Percentiles rank a stretch among this genome's conserved stretches.
These are phyloP conservation scores for Boletales sp. DNA, from an alignment of 768 basidiomycete species.

Conservation along the genomic window DNA sequence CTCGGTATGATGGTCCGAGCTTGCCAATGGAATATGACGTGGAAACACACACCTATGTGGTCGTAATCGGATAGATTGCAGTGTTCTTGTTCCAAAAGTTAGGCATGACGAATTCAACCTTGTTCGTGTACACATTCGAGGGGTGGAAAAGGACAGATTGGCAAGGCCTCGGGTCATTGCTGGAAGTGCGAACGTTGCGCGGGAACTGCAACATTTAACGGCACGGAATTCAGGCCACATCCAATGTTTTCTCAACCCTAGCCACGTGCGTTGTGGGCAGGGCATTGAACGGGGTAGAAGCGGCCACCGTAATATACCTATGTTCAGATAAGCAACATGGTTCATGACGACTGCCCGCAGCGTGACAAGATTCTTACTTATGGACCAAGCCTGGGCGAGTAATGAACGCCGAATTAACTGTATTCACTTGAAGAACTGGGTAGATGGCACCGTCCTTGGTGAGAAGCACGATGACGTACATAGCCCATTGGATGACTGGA, in stretches of 20 bases:
- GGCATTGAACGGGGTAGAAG: not conserved
- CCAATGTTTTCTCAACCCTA: not conserved
- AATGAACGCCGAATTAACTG: not conserved
- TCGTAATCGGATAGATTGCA: constrained; percentile 3
- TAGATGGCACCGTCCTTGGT: not conserved
- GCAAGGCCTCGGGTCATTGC: not conserved
- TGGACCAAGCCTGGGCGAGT: not conserved
- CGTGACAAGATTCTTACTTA: not conserved
- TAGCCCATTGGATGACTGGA: not conserved
- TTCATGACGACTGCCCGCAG: not conserved
- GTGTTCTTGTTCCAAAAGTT: not conserved
- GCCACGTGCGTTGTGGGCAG: not conserved
- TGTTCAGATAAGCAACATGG: not conserved
- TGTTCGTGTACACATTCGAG: constrained; percentile 1
- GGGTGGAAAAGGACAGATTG: not conserved
- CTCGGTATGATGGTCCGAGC: not conserved
- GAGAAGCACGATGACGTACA: not conserved
- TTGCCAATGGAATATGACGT: not conserved
- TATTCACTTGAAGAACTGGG: not conserved
- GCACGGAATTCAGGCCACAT: not conserved
- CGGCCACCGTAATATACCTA: not conserved
- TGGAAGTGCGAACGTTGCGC: not conserved
- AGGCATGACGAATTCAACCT: constrained; percentile 12
- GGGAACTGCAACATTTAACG: not conserved
- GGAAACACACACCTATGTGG: not conserved